Evolutionary conservation across 345 rosid species (phyloP).

Genomic region (Brassica carinata): DNA sequence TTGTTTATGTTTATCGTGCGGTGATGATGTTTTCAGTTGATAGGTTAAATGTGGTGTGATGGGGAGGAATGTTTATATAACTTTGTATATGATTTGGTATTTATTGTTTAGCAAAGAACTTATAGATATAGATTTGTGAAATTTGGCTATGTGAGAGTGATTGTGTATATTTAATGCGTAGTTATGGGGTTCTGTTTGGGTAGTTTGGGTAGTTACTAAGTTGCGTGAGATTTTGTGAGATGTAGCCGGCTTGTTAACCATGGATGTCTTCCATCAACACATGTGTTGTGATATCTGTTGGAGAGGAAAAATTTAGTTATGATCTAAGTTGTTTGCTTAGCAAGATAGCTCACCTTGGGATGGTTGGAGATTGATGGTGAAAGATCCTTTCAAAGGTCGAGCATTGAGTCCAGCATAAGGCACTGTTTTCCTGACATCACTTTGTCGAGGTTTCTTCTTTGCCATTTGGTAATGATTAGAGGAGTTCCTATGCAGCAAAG

Average conservation of each 20-base stretch:
- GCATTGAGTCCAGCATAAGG: too few relatives aligned
- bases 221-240: not conserved
- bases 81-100: not conserved
- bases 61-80: too few relatives aligned
- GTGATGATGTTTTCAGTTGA: too few relatives aligned
- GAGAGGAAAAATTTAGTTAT: not conserved
- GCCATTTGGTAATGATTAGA: too few relatives aligned
- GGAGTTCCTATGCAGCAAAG: too few relatives aligned
- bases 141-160: not conserved
- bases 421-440: too few relatives aligned
- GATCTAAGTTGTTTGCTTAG: not conserved
- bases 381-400: too few relatives aligned
- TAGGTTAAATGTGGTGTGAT: too few relatives aligned
- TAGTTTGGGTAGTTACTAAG: not conserved
- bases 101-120: not conserved
- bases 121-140: not conserved
- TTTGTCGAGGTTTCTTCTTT: too few relatives aligned
- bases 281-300: not conserved
- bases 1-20: too few relatives aligned
- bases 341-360: not conserved
- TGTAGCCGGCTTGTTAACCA: not conserved
- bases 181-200: not conserved
- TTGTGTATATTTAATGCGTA: not conserved
- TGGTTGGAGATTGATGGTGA: too few relatives aligned
- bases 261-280: not conserved